These are phyloP conservation scores for Colletotrichum musae DNA, from an alignment of 2,329 filamentous ascomycete genomes.

Conservation along the genomic window DNA sequence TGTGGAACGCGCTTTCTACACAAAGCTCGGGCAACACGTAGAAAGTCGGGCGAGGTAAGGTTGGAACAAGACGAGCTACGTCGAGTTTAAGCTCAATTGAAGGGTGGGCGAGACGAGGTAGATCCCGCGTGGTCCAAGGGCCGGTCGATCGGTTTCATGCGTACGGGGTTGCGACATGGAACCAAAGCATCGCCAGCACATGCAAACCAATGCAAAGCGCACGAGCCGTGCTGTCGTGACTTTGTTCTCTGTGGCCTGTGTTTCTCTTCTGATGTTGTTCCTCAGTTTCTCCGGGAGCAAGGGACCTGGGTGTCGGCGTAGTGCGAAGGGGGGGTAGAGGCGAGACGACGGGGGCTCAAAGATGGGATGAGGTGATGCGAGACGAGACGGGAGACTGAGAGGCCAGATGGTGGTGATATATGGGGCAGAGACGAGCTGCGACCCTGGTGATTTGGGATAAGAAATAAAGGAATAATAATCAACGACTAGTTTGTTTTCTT, in stretches of 20 bases:
- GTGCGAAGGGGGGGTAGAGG: not conserved
- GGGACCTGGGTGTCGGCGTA: constrained; percentile 27
- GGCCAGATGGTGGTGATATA: constrained; percentile 11
- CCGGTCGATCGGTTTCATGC: constrained; percentile 36
- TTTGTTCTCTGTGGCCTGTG: not conserved
- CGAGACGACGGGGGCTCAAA: constrained; percentile 31
- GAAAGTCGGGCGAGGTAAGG: constrained; percentile 18
- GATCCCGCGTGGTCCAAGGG: constrained; percentile 25
- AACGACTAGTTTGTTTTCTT: too few relatives aligned
- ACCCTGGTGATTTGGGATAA: not conserved
- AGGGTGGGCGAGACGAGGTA: constrained; percentile 25
- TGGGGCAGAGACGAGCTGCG: not conserved
- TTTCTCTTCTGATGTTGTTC: not conserved
- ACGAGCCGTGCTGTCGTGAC: constrained; percentile 11
- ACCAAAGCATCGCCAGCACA: constrained; percentile 35
- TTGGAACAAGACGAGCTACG: not conserved
- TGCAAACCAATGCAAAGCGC: constrained; percentile 22
- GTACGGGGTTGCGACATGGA: constrained; percentile 36
- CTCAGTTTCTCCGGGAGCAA: constrained; percentile 6
- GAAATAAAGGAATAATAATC: too few relatives aligned
- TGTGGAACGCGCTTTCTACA: too few relatives aligned
- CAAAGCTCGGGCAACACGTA: constrained; percentile 13
- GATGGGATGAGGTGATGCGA: constrained; percentile 35
- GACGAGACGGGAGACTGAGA: constrained; percentile 24
- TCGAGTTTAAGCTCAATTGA: constrained; percentile 37